Base-by-base conservation (phyloP, 768 basidiomycete species). In the Termitomyces sp. region DNA sequence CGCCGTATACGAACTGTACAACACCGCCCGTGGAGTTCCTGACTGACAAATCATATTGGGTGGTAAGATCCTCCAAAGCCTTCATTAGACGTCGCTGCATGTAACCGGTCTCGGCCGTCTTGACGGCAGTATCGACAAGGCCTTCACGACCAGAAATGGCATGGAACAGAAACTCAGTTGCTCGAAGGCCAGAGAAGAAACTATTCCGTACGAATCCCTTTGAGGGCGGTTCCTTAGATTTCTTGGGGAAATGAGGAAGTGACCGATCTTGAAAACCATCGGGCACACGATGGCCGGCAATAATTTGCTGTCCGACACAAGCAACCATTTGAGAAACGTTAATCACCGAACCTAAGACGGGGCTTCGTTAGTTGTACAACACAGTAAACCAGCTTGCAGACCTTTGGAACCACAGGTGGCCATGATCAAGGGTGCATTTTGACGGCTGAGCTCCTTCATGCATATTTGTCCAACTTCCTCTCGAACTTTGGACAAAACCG, bases 291-390 rank as follows among this genome's bases (percentile, higher is more conserved):
- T 92, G 89, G 7, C 97, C 97, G 18, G 94, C 85, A 58, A 99
- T 98, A 70, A 98, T 98, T 68, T 99, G 97, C 66, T 99, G 97
- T 5, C 97, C 97, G 62, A 99, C 97, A 83, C 96, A 98, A 66
- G 96, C 97, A 50, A 98, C 96, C 97, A 99, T 99, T 74, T 99
- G 97, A 22, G 94, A 96, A 52, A 99, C 97, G 71, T 99, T 99
- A 73, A 99, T 96, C 58, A 94, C 91, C 64, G 97, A 98, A 69
- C 97, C 96, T 75, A 40, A 13, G 32, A 13, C 46, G 10, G 55
- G 32, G 12, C 36, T 23, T 31, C 50, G 23, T 13, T 9, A 47
- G 27, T 7, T 10, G 25, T 52, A 41, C 18, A 33, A 40, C 18
- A 36, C 27, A 20, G 35, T 20, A 25, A 51, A 9, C 5, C 22